phyloP scores from a whole-genome alignment of 208 protist genomes.

The Wallacemonas sp. region DNA sequence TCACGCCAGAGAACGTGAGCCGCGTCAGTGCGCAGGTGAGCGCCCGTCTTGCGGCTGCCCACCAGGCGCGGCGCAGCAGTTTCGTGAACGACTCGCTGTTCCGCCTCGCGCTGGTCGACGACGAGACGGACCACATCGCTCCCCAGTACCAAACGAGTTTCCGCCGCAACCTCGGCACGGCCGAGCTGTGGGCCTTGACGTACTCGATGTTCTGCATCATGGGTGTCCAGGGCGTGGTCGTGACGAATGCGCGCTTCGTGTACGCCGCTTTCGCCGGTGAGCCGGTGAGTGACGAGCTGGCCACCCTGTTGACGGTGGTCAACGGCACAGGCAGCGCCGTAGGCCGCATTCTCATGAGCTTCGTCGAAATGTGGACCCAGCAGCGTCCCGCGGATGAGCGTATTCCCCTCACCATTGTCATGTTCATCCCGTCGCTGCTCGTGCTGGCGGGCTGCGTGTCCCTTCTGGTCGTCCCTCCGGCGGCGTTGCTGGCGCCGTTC shows the following conservation, averaged over 20 bases:
- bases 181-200: slow-evolving; percentile 54
- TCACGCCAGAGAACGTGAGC: slow-evolving; percentile 10
- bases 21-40: slow-evolving; percentile 19
- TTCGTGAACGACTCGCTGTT: slow-evolving; percentile 41
- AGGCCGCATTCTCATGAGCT: slow-evolving; percentile 65
- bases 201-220: slow-evolving; percentile 62
- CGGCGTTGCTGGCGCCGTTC: slow-evolving; percentile 57
- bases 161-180: slow-evolving; percentile 41
- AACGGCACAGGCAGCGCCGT: slow-evolving; percentile 73
- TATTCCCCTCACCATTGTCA: slow-evolving; percentile 65
- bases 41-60: slow-evolving; percentile 10
- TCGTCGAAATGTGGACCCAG: slow-evolving; percentile 71
- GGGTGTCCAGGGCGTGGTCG: slow-evolving; percentile 65
- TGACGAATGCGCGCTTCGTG: slow-evolving; percentile 77
- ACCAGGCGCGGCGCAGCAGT: slow-evolving; percentile 31
- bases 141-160: slow-evolving; percentile 80
- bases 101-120: slow-evolving; percentile 27
- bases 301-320: slow-evolving; percentile 61
- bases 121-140: slow-evolving; percentile 54
- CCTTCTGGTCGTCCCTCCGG: slow-evolving; percentile 37
- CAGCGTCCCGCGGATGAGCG: slow-evolving; percentile 51
- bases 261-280: slow-evolving; percentile 56
- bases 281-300: slow-evolving; percentile 37
- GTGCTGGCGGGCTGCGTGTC: slow-evolving; percentile 42
- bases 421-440: slow-evolving; percentile 54